Conservation (phyloP, 2,329 filamentous ascomycete species). For the Diaporthe citrichinensis region DNA sequence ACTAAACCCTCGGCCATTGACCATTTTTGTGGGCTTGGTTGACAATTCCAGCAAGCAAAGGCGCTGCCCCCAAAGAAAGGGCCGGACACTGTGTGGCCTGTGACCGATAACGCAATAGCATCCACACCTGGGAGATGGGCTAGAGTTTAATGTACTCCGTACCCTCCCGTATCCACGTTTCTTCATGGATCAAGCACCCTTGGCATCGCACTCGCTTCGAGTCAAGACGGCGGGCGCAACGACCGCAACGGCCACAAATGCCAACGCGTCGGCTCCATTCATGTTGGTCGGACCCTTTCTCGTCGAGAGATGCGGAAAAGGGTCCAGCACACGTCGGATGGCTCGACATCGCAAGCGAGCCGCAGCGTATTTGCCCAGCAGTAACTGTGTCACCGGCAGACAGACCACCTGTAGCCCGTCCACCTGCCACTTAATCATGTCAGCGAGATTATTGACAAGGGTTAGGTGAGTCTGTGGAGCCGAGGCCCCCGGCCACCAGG, state of each 20-base stretch:
- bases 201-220: constrained; percentile 34
- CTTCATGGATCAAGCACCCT: constrained; percentile 32
- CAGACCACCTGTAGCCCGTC: constrained; percentile 19
- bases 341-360: constrained; percentile 15
- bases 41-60: background rate
- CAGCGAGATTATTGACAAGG: constrained; percentile 28
- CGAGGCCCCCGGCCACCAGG: background rate
- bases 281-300: constrained; percentile 1
- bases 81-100: constrained; percentile 31
- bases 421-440: constrained; percentile 24
- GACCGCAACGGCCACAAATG: background rate
- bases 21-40: constrained; percentile 11
- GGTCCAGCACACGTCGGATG: background rate
- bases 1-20: background rate
- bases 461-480: constrained; percentile 9
- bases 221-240: constrained; percentile 1
- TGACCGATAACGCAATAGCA: constrained; percentile 28
- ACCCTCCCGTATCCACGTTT: constrained; percentile 31
- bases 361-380: constrained; percentile 1
- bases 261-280: constrained; percentile 14
- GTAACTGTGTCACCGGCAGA: constrained; percentile 10
- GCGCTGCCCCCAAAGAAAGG: background rate
- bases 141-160: constrained; percentile 10
- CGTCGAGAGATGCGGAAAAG: background rate
- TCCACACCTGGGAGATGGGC: constrained; percentile 27